Evolutionary conservation across 192 early-diverging fungal genomes (phyloP).

Genomic region (Coemansia sp.): DNA sequence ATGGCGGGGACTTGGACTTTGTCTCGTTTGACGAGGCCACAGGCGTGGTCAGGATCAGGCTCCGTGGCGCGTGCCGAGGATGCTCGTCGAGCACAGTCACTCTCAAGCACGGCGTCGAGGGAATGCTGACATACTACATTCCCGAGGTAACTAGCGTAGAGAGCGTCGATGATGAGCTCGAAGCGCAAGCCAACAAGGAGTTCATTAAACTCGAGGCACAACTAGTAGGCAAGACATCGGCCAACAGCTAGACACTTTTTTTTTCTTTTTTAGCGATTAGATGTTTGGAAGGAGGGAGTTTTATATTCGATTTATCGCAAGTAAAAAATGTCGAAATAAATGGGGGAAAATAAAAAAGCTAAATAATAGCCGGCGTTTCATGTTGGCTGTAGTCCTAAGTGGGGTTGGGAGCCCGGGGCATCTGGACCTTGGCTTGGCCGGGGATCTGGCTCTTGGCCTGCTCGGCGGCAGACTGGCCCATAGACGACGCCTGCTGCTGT

Average conservation of each 20-base stretch:
- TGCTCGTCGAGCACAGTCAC: constrained; percentile 89
- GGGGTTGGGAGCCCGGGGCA: constrained; percentile 1
- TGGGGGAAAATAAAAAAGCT: neutral
- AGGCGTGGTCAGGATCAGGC: constrained; percentile 85
- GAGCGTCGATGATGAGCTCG: constrained; percentile 85
- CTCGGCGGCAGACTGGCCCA: constrained; percentile 11
- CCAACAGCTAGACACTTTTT: neutral
- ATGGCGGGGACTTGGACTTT: constrained; percentile 98
- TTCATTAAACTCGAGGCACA: constrained; percentile 86
- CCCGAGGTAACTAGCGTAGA: constrained; percentile 88
- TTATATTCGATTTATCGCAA: neutral
- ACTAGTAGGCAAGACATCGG: constrained; percentile 7
- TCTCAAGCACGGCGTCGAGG: constrained; percentile 98
- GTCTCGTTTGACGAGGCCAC: constrained; percentile 75
- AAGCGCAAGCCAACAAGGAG: constrained; percentile 73
- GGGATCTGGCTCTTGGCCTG: neutral
- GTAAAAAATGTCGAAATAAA: neutral
- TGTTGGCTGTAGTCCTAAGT: neutral
- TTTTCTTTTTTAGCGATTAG: neutral
- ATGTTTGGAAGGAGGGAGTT: neutral
- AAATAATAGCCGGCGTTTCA: neutral
- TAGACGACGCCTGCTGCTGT: constrained; percentile 11
- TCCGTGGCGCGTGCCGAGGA: constrained; percentile 94
- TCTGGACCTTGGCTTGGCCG: neutral
- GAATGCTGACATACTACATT: constrained; percentile 99